Base-by-base conservation (phyloP, 2,329 filamentous ascomycete species). In the Ilyonectria mors-panacis region DNA sequence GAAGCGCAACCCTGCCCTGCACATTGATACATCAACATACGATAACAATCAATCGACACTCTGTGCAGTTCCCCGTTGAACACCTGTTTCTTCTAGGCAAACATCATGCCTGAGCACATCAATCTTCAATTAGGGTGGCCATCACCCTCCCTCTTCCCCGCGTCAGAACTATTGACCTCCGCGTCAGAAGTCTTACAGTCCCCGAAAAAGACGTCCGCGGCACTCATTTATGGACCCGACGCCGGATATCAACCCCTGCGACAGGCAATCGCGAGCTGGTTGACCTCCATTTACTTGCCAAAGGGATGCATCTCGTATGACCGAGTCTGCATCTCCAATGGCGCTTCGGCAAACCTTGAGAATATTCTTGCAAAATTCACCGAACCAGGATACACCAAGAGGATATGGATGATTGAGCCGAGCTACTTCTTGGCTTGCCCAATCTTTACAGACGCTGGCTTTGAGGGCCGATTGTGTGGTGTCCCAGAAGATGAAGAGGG, bases 391-490 rank as follows among this genome's bases (percentile, higher is more conserved):
- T 90, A 88, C 75, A 92, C 90, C 10, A 82, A 85, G 42, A 85
- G 86, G 74, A 81, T 92, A 23, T 92, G 88, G 87, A 85, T 91
- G 78, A 85, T 91, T 1, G 85, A 86, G 28, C 90, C 90, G 4
- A 87, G 86, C 2, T 92, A 92, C 76, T 88, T 89, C 78, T 80
- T 91, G 13, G 88, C 86, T 0, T 91, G 89, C 74, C 82, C 87
- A 1, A 87, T 91, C 28, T 88, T 92, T 66, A 85, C 90, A 47
- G 90, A 92, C 77, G 82, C 85, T 44, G 86, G 88, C 0, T 91
- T 91, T 66, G 80, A 81, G 26, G 82, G 82, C 12, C 85, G 85
- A 54, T 76, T 91, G 70, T 81, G 85, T 42, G 87, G 85, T 7
- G 83, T 92, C 2, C 88, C 88, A 1, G 89, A 92, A 74, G 87